phyloP scores from a whole-genome alignment of 2,329 filamentous ascomycete genomes.

The Sporothrix humicola region DNA sequence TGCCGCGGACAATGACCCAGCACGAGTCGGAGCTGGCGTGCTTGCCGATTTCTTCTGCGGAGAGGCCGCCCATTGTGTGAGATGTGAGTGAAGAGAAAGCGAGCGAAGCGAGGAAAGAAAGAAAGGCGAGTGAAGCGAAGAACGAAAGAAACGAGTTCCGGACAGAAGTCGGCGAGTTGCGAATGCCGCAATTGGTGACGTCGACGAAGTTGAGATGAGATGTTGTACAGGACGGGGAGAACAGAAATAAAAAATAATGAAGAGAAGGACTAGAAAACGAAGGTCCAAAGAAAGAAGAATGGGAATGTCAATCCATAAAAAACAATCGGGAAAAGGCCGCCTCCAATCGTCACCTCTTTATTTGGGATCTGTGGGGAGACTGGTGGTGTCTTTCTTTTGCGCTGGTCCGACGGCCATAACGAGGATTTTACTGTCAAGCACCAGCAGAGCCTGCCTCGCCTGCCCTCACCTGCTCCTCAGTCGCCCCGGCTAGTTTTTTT shows the following conservation, averaged over 20 bases:
- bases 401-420: slow-evolving; percentile 24
- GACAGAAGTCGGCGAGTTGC: background rate
- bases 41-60: slow-evolving; percentile 45
- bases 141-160: background rate
- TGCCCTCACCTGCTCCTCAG: background rate
- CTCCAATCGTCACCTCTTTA: background rate
- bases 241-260: background rate
- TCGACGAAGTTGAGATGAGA: background rate
- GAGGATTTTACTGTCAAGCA: background rate
- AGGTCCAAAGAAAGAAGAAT: background rate
- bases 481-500: slow-evolving; percentile 14
- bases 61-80: slow-evolving; percentile 28
- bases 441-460: too few species aligned
- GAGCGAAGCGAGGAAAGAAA: background rate
- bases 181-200: background rate
- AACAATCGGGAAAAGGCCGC: background rate
- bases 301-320: slow-evolving; percentile 14
- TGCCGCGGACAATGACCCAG: slow-evolving; percentile 46
- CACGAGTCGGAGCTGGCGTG: slow-evolving; percentile 47
- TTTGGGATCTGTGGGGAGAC: too few species aligned
- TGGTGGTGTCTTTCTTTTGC: background rate
- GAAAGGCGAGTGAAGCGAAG: background rate
- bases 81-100: background rate
- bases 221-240: background rate
- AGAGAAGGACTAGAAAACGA: background rate